Conservation (phyloP, 2,329 filamentous ascomycete species). For the Coniochaeta prunicola region DNA sequence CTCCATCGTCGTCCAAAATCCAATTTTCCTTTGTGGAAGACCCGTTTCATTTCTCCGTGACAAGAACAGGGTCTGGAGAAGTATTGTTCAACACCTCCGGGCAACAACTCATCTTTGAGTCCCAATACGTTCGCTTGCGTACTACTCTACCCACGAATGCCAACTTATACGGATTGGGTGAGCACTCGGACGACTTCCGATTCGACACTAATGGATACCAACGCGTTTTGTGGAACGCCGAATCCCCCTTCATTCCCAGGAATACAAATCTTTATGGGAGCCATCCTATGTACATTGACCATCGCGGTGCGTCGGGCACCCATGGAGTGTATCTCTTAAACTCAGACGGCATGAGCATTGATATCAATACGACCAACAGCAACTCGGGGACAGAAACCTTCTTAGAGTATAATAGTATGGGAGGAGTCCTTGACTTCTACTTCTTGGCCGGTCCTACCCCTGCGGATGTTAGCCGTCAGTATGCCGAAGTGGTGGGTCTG, state of each 20-base stretch:
- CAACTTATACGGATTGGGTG: slow-evolving; percentile 68
- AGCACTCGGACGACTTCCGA: slow-evolving; percentile 64
- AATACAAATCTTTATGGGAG: slow-evolving; percentile 63
- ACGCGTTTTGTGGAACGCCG: slow-evolving; percentile 62
- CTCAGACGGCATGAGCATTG: slow-evolving; percentile 69
- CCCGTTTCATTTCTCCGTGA: slow-evolving; percentile 63
- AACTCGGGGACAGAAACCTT: slow-evolving; percentile 48
- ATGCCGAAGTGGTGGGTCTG: slow-evolving; percentile 46
- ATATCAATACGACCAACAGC: slow-evolving; percentile 50
- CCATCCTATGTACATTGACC: slow-evolving; percentile 68
- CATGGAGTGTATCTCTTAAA: slow-evolving; percentile 66
- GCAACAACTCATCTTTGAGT: slow-evolving; percentile 59
- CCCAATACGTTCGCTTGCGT: slow-evolving; percentile 64
- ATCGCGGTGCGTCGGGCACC: slow-evolving; percentile 45
- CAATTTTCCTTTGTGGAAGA: slow-evolving; percentile 32
- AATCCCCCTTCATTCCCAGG: slow-evolving; percentile 53
- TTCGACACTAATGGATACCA: slow-evolving; percentile 58
- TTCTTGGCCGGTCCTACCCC: slow-evolving; percentile 54
- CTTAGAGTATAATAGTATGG: slow-evolving; percentile 71
- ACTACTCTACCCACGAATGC: slow-evolving; percentile 60
- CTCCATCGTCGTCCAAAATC: slow-evolving; percentile 31
- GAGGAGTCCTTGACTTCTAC: slow-evolving; percentile 67
- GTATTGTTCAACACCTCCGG: slow-evolving; percentile 50
- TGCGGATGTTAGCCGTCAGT: slow-evolving; percentile 50
- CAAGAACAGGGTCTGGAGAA: slow-evolving; percentile 28